These are phyloP conservation scores for Sphaerulina populicola DNA, from an alignment of 2,329 filamentous ascomycete species.

Conservation along the genomic window DNA sequence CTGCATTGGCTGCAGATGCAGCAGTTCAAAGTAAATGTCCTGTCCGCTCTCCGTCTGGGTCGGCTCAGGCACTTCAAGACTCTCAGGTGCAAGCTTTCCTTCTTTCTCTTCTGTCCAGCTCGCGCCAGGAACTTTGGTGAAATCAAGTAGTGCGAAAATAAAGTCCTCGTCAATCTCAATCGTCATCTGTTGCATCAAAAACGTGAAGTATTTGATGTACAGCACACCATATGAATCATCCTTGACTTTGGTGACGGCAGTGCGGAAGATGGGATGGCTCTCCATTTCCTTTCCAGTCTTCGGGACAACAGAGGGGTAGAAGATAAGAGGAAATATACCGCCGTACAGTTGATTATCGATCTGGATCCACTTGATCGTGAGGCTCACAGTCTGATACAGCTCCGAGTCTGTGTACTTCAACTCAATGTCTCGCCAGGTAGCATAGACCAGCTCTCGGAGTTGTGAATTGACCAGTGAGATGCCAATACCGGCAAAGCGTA, in stretches of 20 bases:
- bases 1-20: conserved; percentile 97
- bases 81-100: conserved; percentile 80
- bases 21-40: conserved; percentile 94
- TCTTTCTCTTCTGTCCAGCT: conserved; percentile 78
- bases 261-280: conserved; percentile 86
- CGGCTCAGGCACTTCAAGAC: conserved; percentile 84
- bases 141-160: conserved; percentile 90
- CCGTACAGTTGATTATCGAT: conserved; percentile 98
- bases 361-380: conserved; percentile 96
- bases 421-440: conserved; percentile 85
- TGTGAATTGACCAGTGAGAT: conserved; percentile 90
- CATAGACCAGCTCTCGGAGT: conserved; percentile 81
- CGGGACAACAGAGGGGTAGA: conserved; percentile 95
- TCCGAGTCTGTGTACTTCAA: conserved; percentile 89
- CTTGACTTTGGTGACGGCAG: conserved; percentile 87
- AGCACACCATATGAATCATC: conserved; percentile 96
- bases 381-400: conserved; percentile 81
- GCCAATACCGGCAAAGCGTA: conserved; percentile 82
- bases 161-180: conserved; percentile 97
- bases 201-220: conserved; percentile 95
- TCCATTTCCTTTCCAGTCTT: conserved; percentile 96
- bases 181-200: conserved; percentile 95
- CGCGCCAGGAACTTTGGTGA: conserved; percentile 83
- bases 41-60: conserved; percentile 74
- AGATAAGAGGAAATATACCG: conserved; percentile 91